Conservation (phyloP, 495 filamentous ascomycete genomes). For the Corynascus novoguineensis region DNA sequence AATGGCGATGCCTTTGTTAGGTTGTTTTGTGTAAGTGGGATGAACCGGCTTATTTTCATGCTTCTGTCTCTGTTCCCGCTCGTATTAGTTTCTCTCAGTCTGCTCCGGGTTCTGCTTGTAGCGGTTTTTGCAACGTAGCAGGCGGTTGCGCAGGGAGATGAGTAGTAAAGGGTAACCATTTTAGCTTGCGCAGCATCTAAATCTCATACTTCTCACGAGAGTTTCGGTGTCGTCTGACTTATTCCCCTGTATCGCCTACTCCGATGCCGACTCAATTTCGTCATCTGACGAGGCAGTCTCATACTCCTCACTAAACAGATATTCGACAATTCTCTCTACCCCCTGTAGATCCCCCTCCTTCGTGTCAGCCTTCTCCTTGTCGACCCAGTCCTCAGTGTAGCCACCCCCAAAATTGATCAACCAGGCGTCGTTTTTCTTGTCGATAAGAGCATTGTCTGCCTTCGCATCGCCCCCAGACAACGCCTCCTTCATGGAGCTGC, state of each 20-base stretch:
- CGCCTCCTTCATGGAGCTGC: slow-evolving; percentile 30
- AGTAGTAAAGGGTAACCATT: slow-evolving; percentile 2
- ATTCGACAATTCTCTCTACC: slow-evolving; percentile 25
- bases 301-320: slow-evolving; percentile 34
- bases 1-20: background rate
- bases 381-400: background rate
- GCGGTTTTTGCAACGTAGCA: slow-evolving; percentile 7
- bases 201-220: slow-evolving; percentile 4
- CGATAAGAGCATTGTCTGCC: background rate
- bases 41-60: background rate
- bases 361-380: slow-evolving; percentile 29
- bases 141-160: slow-evolving; percentile 10
- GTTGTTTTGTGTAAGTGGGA: background rate
- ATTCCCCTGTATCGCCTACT: background rate
- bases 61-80: background rate
- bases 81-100: background rate
- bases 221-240: background rate
- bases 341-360: slow-evolving; percentile 39
- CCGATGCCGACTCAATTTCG: background rate
- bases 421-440: background rate
- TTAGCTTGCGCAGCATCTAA: slow-evolving; percentile 1
- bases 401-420: background rate
- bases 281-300: slow-evolving; percentile 1
- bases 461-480: slow-evolving; percentile 15
- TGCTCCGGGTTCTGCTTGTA: slow-evolving; percentile 5